Base-by-base conservation (phyloP, 1,284 basidiomycete genomes). In the Neotropicomus parvogracilis region DNA sequence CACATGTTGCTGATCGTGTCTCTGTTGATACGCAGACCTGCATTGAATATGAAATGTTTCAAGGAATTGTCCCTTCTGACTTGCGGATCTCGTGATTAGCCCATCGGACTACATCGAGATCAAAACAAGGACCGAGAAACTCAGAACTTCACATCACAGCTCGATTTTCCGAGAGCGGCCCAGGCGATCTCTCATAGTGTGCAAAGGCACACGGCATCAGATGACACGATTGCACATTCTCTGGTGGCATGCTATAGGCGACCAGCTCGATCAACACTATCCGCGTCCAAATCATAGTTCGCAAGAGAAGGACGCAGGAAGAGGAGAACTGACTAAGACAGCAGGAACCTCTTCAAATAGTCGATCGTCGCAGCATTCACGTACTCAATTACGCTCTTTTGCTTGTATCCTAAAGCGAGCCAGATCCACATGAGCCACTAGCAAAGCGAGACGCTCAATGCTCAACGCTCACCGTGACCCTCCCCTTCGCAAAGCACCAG, bases 331-430 rank as follows among this genome's bases (percentile, higher is more conserved):
- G 34, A 48, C 49, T 50, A 54, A 6, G 50, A 56, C n/a, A 64
- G 38, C 43, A 71, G 46, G 49, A 54, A 64, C 42, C 59, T 58
- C 56, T 68, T 63, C 46, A 70, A 44, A 49, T 71, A 70, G 20
- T 58, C 53, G 31, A 68, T 55, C 36, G 64, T 67, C 20, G 68
- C 62, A 4, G 67, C 70, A 20, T 71, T 69, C 40, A 64, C 60
- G 31, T 65, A 72, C 47, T 70, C 70, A 17, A 70, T 69, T 21
- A 71, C 68, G 37, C 61, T 69, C 63, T 71, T 71, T 44, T 70
- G 68, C 53, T 54, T 70, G 54, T 72, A 72, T 11, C 70, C 70
- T 70, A 49, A 9, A 46, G 6, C 40, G 3, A 45, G 27, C 11
- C 20, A 27, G 29, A 12, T 39, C 5, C 4, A 6, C 48, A 35